phyloP scores from a whole-genome alignment of 2,329 filamentous ascomycete genomes.

The Phialophora chinensis region DNA sequence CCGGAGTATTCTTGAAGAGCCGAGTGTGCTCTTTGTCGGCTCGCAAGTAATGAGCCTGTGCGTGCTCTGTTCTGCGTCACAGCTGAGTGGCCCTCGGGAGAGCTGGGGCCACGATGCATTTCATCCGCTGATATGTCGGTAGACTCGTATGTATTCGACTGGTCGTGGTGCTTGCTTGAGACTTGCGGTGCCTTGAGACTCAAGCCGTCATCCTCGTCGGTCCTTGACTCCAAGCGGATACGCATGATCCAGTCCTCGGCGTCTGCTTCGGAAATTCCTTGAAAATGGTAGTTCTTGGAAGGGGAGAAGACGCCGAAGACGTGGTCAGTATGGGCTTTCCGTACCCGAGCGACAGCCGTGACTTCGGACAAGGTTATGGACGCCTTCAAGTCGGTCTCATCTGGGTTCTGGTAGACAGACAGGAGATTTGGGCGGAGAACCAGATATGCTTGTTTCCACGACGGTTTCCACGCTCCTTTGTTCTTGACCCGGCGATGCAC shows the following conservation, averaged over 20 bases:
- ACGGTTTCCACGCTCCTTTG: conserved; percentile 68
- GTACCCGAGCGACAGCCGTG: conserved; percentile 86
- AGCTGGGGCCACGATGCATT: conserved; percentile 43
- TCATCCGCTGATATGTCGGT: conserved; percentile 53
- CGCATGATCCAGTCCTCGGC: conserved; percentile 84
- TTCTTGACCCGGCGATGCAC: conserved; percentile 89
- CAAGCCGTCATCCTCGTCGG: conserved; percentile 87
- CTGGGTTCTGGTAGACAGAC: conserved; percentile 90
- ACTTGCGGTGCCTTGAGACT: conserved; percentile 58
- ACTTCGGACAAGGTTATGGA: conserved; percentile 88
- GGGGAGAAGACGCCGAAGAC: conserved; percentile 93
- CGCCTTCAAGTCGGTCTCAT: conserved; percentile 86
- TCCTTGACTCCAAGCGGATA: conserved; percentile 78
- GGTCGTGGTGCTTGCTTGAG: conserved; percentile 41
- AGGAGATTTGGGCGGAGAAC: conserved; percentile 89
- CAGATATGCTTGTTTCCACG: conserved; percentile 88
- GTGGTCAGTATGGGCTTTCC: conserved; percentile 83
- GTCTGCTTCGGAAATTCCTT: conserved; percentile 74
- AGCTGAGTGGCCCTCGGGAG: conserved; percentile 42
- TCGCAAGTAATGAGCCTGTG: conserved; percentile 26
- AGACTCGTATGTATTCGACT: conserved; percentile 45
- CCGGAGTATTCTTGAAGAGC: conserved; percentile 64
- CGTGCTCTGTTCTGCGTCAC: conserved; percentile 22
- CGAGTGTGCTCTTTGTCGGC: conserved; percentile 40
- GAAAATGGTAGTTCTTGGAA: conserved; percentile 87